Evolutionary conservation across 306 rosid genomes (phyloP).

Genomic region (Chamaecrista fasciculata): DNA sequence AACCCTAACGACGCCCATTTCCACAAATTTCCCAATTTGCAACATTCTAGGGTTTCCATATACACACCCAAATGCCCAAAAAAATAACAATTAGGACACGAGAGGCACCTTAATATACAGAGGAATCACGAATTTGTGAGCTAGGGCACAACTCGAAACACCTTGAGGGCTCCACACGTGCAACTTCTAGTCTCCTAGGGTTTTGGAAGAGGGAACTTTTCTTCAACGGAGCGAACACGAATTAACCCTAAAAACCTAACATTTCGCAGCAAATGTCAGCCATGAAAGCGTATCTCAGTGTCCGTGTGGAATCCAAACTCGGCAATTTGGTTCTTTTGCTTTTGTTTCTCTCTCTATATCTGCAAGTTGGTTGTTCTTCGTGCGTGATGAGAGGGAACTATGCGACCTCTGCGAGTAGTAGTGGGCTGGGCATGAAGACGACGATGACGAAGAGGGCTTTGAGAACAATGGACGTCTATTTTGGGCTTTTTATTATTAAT

Average conservation of each 20-base stretch:
- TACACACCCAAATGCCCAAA: slow-evolving; percentile 23
- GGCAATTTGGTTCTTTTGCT: slow-evolving; percentile 36
- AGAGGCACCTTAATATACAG: slow-evolving; percentile 58
- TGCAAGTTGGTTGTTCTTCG: slow-evolving; percentile 43
- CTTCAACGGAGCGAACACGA: slow-evolving; percentile 34
- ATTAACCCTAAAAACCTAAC: slow-evolving; percentile 52
- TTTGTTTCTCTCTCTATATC: slow-evolving; percentile 28
- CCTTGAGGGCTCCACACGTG: slow-evolving; percentile 26
- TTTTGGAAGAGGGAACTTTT: slow-evolving; percentile 51
- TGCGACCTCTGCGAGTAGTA: slow-evolving; percentile 81
- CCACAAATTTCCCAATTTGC: slow-evolving; percentile 40
- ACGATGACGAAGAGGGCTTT: slow-evolving; percentile 68
- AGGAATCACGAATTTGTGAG: slow-evolving; percentile 42
- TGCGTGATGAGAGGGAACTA: slow-evolving; percentile 50
- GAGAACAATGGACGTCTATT: slow-evolving; percentile 51
- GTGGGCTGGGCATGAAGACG: slow-evolving; percentile 93
- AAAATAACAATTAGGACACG: slow-evolving; percentile 39
- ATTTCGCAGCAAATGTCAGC: slow-evolving; percentile 53
- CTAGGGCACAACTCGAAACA: slow-evolving; percentile 47
- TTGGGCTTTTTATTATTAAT: slow-evolving; percentile 66
- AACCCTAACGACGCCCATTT: slow-evolving; percentile 54
- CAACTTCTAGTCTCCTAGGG: slow-evolving; percentile 77
- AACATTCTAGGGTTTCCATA: slow-evolving; percentile 82
- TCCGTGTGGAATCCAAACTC: slow-evolving; percentile 27
- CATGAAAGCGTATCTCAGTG: slow-evolving; percentile 47